Percentiles rank a stretch among this genome's conserved stretches.
phyloP scores from a whole-genome alignment of 805 yeast genomes.

The Myxozyma monticola region DNA sequence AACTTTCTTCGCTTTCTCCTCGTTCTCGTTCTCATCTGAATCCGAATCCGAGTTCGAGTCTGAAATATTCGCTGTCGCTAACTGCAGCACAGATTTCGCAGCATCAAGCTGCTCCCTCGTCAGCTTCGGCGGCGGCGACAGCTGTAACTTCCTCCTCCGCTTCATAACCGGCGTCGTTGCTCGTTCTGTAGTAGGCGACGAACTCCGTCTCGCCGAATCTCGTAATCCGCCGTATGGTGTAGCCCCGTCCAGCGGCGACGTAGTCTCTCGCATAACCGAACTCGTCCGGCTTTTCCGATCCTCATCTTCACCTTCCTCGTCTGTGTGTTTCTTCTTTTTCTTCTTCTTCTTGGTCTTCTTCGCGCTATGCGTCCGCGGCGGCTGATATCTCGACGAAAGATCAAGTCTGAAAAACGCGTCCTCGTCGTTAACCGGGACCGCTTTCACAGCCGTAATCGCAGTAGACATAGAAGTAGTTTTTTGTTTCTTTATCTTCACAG shows the following conservation, averaged over 20 bases:
- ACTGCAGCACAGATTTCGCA: not conserved
- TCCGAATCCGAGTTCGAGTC: not conserved
- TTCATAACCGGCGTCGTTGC: not conserved
- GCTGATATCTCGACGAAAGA: too few relatives aligned
- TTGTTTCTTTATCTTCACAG: too few relatives aligned
- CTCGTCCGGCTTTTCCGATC: not conserved
- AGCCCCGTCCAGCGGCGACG: too few relatives aligned
- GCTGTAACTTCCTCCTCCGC: not conserved
- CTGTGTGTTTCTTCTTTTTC: not conserved
- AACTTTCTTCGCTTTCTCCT: too few relatives aligned
- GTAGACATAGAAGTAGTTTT: too few relatives aligned
- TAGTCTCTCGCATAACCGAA: not conserved
- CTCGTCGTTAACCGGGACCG: too few relatives aligned
- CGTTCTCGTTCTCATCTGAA: not conserved
- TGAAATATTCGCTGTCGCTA: too few relatives aligned
- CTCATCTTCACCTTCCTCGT: not conserved
- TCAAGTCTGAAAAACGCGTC: too few relatives aligned
- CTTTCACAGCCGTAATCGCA: too few relatives aligned
- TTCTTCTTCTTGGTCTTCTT: not conserved
- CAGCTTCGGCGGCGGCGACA: constrained; percentile 23
- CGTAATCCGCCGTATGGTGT: not conserved
- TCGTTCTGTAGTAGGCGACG: not conserved
- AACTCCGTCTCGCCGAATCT: not conserved
- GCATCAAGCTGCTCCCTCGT: constrained; percentile 10
- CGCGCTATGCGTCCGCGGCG: too few relatives aligned